Base-by-base conservation (phyloP, 768 basidiomycete species). In the Boletus vermiculosoides region DNA sequence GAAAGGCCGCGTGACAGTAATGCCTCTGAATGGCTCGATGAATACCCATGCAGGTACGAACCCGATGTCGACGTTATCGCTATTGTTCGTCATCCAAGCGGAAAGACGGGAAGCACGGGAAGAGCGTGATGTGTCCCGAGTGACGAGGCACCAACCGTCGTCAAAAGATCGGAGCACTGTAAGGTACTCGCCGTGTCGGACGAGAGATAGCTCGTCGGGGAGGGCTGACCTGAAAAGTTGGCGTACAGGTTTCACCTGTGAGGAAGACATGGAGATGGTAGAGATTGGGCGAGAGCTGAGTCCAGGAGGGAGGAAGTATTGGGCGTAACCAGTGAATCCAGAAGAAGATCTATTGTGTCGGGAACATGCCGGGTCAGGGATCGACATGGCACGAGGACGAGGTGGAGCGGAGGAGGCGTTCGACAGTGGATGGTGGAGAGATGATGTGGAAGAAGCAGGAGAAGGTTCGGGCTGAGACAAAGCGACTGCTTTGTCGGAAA, bases 91-190 rank as follows among this genome's bases (percentile, higher is more conserved):
- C 25, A 33, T 54, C 54, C 65, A 34, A 54, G 51, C 5, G 22
- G 56, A 62, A 30, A 57, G 20, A n/a, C 48, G 54, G 15, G 78
- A 80, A 54, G 76, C 76, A 58, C 36, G 72, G 1, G 78, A 78
- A 62, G 76, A 76, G 63, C 23, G 70, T 66, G 56, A 60, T 58
- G 45, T 68, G 57, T 85, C 81, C 30, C 86, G 76, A n/a, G 82
- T 83, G 53, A 89, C 86, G 52, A 89, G 76, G 63, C 86, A 89
- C 90, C 90, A 92, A 2, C 88, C 90, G 56, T 92, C 90, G 56
- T 91, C 86, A 63, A 84, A 88, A 5, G 83, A 82, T 57, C 83
- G 81, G 3, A 90, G 76, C 30, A 90, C 71, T 3, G 79, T 81
- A 45, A 92, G 71, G 37, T 74, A 74, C 67, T 92, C 87, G 40